These are phyloP conservation scores for Didymella arachidicola DNA, from an alignment of 2,329 filamentous ascomycete species.

Conservation along the genomic window DNA sequence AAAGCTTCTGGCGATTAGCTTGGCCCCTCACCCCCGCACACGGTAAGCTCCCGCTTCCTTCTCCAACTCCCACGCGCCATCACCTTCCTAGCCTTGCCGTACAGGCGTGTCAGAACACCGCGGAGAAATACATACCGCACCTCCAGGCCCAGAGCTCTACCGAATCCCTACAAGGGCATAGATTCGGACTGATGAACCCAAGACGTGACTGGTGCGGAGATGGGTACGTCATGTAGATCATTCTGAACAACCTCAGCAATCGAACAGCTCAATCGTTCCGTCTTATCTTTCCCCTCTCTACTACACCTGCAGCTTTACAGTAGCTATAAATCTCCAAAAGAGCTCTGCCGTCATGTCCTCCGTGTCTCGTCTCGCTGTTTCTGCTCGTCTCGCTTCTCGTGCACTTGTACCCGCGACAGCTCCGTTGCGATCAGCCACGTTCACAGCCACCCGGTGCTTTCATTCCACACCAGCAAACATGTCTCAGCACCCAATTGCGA, in stretches of 20 bases:
- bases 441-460: conserved; percentile 37
- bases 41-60: conserved; percentile 8
- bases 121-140: conserved; percentile 3
- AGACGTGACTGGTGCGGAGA: conserved; percentile 17
- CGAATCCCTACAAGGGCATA: conserved; percentile 3
- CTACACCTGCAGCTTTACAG: conserved; percentile 22
- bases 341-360: conserved; percentile 34
- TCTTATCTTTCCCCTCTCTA: conserved; percentile 28
- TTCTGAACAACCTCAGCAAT: conserved; percentile 16
- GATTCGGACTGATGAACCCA: conserved; percentile 16
- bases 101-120: not conserved
- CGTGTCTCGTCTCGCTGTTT: conserved; percentile 40
- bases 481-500: conserved; percentile 51
- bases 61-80: conserved; percentile 5
- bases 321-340: conserved; percentile 21
- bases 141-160: conserved; percentile 6
- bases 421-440: conserved; percentile 28
- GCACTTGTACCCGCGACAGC: conserved; percentile 37
- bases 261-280: conserved; percentile 23
- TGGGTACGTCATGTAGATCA: conserved; percentile 22
- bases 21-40: conserved; percentile 8
- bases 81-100: not conserved
- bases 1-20: conserved; percentile 2
- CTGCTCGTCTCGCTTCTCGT: conserved; percentile 42
- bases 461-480: conserved; percentile 40